Conservation (phyloP, 2,329 filamentous ascomycete species). For the Aspergillus thermomutatus region DNA sequence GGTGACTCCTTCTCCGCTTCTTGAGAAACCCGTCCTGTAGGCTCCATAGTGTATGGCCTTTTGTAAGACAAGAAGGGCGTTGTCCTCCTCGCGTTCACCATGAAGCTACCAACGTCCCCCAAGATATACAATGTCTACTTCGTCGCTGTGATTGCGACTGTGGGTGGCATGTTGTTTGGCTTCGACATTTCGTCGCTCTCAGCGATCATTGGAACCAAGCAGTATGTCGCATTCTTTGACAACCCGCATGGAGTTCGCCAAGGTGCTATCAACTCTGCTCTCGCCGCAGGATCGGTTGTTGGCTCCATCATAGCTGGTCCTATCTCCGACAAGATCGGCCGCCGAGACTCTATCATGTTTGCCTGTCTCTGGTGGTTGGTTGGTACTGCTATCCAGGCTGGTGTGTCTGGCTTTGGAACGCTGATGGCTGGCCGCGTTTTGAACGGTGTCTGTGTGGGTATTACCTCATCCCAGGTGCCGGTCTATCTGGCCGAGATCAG, state of each 20-base stretch:
- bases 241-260: slow-evolving; percentile 48
- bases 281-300: slow-evolving; percentile 49
- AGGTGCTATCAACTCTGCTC: slow-evolving; percentile 49
- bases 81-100: background rate
- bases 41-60: no score
- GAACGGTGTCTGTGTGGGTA: slow-evolving; percentile 31
- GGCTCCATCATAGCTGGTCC: slow-evolving; percentile 46
- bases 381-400: slow-evolving; percentile 43
- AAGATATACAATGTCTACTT: slow-evolving; percentile 56
- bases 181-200: slow-evolving; percentile 57
- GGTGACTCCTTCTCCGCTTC: no score
- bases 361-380: slow-evolving; percentile 50
- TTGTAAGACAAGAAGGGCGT: no score
- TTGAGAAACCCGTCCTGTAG: no score
- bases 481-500: slow-evolving; percentile 38
- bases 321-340: slow-evolving; percentile 48
- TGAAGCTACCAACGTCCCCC: slow-evolving; percentile 35
- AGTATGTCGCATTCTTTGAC: slow-evolving; percentile 52
- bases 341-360: slow-evolving; percentile 46
- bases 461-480: slow-evolving; percentile 35
- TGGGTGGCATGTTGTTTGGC: slow-evolving; percentile 53
- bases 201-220: slow-evolving; percentile 49
- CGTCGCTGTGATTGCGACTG: slow-evolving; percentile 50
- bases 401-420: slow-evolving; percentile 37
- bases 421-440: slow-evolving; percentile 29